Evolutionary conservation across 257 asterid genomes (phyloP), one percentile per base, ranked within the genome.

Genomic region (Osmanthus fragrans): DNA sequence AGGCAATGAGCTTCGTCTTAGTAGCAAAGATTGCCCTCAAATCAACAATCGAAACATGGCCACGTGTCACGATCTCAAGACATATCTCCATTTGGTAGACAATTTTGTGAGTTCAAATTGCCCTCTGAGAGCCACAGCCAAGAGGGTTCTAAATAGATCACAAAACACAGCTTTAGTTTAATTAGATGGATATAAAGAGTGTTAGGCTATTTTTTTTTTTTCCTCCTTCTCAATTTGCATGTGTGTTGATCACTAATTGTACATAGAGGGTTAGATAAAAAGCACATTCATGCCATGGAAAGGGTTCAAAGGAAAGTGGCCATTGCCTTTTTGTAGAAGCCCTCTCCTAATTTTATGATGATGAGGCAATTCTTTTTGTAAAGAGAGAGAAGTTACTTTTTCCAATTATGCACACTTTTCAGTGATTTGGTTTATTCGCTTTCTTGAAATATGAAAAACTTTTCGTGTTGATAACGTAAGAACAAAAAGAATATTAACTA

Each of bases 41-140:
- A 34, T 89, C 0, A 86, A 84, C 71, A 80, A 82, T 2, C 86
- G 89, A 36, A 80, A 85, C 19, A 89, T 95, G 0, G 94, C 88
- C 49, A 82, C 89, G n/a, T 90, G 96, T 75, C 99, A 95, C 10
- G 96, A 91, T 82, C 84, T 95, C 54, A 90, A 93, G 88, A 93
- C 98, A 7, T 95, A 95, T 72, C 83, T 95, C 0, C 92, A 89
- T 16, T 80, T 93, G 85, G 92, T 95, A 2, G 86, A 87, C 70
- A 80, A 63, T 77, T 86, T 88, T 64, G 92, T 85, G 73, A 88
- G 91, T 83, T 83, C 97, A 7, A 86, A 86, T 32, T 89, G 96
- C 79, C 91, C 96, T 23, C 67, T 90, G 0, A 88, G 92, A 74
- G 86, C 94, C 4, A 89, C 96, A 16, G 91, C 96, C 5, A 84